These are phyloP conservation scores for Cladosporium sp. DNA, from an alignment of 2,329 filamentous ascomycete species.

Conservation along the genomic window DNA sequence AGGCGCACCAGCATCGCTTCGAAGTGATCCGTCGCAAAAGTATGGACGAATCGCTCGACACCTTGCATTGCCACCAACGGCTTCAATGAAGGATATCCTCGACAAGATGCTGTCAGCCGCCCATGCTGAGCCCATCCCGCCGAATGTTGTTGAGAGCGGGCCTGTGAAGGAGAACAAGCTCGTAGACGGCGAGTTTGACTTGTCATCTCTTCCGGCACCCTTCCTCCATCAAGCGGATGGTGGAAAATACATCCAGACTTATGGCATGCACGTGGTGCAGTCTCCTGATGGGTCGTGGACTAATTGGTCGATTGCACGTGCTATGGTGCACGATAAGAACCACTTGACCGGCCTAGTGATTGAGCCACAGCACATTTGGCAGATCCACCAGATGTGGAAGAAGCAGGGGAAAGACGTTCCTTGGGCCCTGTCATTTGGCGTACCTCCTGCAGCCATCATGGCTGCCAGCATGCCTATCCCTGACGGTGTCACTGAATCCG, in stretches of 20 bases:
- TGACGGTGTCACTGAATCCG: constrained; percentile 45
- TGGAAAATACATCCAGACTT: constrained; percentile 50
- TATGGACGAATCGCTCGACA: too few relatives aligned
- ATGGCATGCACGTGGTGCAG: constrained; percentile 47
- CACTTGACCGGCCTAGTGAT: constrained; percentile 42
- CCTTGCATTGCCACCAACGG: too few relatives aligned
- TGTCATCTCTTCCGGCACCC: constrained; percentile 30
- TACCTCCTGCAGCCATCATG: constrained; percentile 43
- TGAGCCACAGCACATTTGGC: constrained; percentile 44
- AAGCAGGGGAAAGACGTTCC: constrained; percentile 44
- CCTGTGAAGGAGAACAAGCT: constrained; percentile 43
- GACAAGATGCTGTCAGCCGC: too few relatives aligned
- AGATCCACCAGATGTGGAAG: constrained; percentile 47
- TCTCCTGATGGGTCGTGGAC: constrained; percentile 46
- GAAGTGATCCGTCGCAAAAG: constrained; percentile 26
- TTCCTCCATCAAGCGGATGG: constrained; percentile 44
- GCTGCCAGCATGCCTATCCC: constrained; percentile 40
- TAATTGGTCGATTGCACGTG: constrained; percentile 44
- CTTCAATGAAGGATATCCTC: too few relatives aligned
- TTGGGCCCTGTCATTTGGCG: constrained; percentile 47
- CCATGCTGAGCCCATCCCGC: too few relatives aligned
- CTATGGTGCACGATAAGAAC: constrained; percentile 45
- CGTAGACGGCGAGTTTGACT: constrained; percentile 37
- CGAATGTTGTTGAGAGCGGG: constrained; percentile 37
- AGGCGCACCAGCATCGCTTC: constrained; percentile 40